A percentile compares a stretch with the other conserved stretches of the same genome.
These are phyloP conservation scores for Floccularia luteovirens DNA, from an alignment of 768 basidiomycete genomes.

Conservation along the genomic window DNA sequence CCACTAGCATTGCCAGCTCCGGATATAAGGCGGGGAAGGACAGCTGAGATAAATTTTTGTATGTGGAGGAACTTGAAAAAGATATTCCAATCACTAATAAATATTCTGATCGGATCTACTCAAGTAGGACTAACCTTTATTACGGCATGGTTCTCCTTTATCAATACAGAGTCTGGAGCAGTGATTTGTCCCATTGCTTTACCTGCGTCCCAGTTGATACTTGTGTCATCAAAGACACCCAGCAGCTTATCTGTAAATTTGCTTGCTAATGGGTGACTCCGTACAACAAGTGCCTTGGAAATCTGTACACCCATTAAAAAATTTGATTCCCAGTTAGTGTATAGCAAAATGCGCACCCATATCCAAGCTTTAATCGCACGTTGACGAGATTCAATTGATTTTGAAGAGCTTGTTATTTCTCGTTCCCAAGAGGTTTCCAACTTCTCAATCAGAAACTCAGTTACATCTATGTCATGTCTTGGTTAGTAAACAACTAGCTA, in stretches of 20 bases:
- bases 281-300: constrained; percentile 71
- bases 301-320: constrained; percentile 41
- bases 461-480: constrained; percentile 28
- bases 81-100: not conserved
- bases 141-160: constrained; percentile 71
- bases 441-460: constrained; percentile 32
- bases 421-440: constrained; percentile 40
- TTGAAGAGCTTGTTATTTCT: constrained; percentile 29
- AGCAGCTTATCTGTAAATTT: constrained; percentile 59
- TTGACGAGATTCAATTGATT: constrained; percentile 30
- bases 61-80: constrained; percentile 71
- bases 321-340: too few relatives aligned
- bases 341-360: constrained; percentile 39
- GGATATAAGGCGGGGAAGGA: constrained; percentile 68
- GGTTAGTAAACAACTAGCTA: not conserved
- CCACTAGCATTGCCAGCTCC: constrained; percentile 53
- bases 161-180: constrained; percentile 53
- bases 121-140: constrained; percentile 49
- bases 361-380: constrained; percentile 54
- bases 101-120: not conserved
- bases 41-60: constrained; percentile 65
- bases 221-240: constrained; percentile 57
- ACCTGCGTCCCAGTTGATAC: constrained; percentile 67
- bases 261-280: constrained; percentile 54
- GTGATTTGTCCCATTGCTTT: constrained; percentile 64